Evolutionary conservation across 345 rosid species (phyloP).

Genomic region (Mercurialis annua): DNA sequence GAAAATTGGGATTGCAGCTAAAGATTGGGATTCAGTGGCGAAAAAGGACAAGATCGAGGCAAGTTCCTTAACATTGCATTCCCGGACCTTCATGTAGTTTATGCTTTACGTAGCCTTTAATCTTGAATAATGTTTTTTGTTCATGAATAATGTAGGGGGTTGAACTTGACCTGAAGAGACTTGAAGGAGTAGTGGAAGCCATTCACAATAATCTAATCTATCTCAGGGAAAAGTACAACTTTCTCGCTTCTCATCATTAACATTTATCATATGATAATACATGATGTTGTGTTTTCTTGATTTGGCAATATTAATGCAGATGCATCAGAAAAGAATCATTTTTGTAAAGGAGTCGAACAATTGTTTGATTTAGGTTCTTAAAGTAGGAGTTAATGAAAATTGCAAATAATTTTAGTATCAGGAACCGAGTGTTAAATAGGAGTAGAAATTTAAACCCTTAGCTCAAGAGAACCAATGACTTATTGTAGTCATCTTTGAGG

Average conservation of each 20-base stretch:
- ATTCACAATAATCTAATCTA: conserved; percentile 56
- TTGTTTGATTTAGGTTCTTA: background rate
- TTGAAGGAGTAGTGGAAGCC: conserved; percentile 59
- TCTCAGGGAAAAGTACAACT: conserved; percentile 54
- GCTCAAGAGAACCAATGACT: background rate
- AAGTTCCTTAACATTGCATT: conserved; percentile 18
- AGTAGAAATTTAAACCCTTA: background rate
- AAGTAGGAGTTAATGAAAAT: background rate
- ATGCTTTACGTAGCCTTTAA: background rate
- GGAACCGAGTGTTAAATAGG: no score
- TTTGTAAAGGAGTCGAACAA: background rate
- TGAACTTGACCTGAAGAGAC: conserved; percentile 74
- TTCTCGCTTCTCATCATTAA: background rate
- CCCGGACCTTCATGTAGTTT: background rate
- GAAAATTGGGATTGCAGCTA: conserved; percentile 85
- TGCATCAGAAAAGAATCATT: background rate
- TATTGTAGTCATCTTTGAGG: no score
- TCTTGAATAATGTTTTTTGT: background rate
- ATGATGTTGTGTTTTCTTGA: background rate
- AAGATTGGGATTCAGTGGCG: conserved; percentile 97
- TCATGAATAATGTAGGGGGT: conserved; percentile 54
- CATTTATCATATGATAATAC: background rate
- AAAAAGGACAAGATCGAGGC: conserved; percentile 90
- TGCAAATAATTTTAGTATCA: background rate
- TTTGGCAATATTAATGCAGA: background rate